phyloP scores from a whole-genome alignment of 768 basidiomycete species.

The Galerina marginata region DNA sequence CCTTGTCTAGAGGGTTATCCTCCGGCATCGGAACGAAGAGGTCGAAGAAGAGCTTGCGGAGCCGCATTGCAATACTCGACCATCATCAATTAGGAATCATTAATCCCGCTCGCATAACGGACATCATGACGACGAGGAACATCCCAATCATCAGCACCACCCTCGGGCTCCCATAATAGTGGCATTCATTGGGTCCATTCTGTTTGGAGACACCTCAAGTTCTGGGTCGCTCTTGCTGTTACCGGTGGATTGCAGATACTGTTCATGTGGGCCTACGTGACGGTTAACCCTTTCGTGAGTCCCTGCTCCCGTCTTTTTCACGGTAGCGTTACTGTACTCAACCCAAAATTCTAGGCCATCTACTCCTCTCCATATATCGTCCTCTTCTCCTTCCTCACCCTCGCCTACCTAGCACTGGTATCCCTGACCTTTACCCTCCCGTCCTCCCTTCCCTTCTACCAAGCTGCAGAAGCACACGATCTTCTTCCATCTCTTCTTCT shows the following conservation, averaged over 20 bases:
- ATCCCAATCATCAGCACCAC: not conserved
- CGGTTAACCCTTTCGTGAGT: constrained; percentile 69
- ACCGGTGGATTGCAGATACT: constrained; percentile 50
- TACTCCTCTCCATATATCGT: constrained; percentile 64
- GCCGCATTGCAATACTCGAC: not conserved
- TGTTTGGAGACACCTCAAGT: constrained; percentile 58
- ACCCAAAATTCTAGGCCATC: constrained; percentile 50
- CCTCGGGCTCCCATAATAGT: no score
- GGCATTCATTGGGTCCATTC: constrained; percentile 22
- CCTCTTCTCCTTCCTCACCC: constrained; percentile 50
- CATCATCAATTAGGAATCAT: not conserved
- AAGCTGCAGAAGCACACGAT: constrained; percentile 57
- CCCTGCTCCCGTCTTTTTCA: not conserved
- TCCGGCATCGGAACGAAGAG: constrained; percentile 5
- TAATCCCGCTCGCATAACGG: no score
- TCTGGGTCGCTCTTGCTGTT: constrained; percentile 64
- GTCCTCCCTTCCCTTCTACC: constrained; percentile 32
- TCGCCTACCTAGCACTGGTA: constrained; percentile 55
- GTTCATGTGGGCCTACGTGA: constrained; percentile 52
- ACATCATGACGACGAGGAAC: constrained; percentile 4
- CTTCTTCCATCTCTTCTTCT: constrained; percentile 56
- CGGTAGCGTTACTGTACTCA: constrained; percentile 2
- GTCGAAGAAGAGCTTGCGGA: not conserved
- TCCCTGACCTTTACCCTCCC: constrained; percentile 43
- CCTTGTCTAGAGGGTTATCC: constrained; percentile 32